These are phyloP conservation scores for Ceratobasidium theobromae DNA, from an alignment of 1,284 basidiomycete genomes.

Conservation along the genomic window DNA sequence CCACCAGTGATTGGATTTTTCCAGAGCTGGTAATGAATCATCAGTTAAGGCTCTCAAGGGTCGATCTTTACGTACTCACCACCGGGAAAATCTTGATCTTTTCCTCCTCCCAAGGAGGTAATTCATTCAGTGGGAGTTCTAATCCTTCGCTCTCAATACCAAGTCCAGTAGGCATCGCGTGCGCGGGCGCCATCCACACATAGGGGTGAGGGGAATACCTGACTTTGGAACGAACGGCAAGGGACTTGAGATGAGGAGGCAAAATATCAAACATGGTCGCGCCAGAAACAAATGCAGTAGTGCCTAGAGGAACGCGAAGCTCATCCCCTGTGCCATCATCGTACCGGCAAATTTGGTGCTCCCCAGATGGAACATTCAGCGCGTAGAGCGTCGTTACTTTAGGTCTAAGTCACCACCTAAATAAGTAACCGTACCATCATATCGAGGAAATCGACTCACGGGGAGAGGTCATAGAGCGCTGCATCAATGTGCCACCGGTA, in stretches of 20 bases:
- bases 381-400: constrained; percentile 88
- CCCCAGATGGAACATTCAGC: constrained; percentile 70
- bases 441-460: constrained; percentile 41
- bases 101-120: constrained; percentile 72
- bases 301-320: constrained; percentile 78
- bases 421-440: background rate
- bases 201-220: constrained; percentile 77
- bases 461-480: constrained; percentile 81
- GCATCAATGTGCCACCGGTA: constrained; percentile 96
- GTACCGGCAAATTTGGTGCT: constrained; percentile 70
- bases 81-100: constrained; percentile 71
- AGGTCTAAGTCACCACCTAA: constrained; percentile 47
- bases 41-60: no score
- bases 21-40: constrained; percentile 59
- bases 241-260: constrained; percentile 70
- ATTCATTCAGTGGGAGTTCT: constrained; percentile 62
- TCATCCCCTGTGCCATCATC: constrained; percentile 89
- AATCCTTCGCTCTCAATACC: constrained; percentile 75
- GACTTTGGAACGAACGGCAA: constrained; percentile 76
- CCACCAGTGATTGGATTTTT: constrained; percentile 79
- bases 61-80: constrained; percentile 46
- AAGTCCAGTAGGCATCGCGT: constrained; percentile 70
- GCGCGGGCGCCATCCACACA: constrained; percentile 81
- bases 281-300: constrained; percentile 76
- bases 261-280: constrained; percentile 85